A percentile compares a stretch with the other conserved stretches of the same genome.
phyloP scores from a whole-genome alignment of 2,329 filamentous ascomycete genomes.

The Plectosphaerella plurivora region DNA sequence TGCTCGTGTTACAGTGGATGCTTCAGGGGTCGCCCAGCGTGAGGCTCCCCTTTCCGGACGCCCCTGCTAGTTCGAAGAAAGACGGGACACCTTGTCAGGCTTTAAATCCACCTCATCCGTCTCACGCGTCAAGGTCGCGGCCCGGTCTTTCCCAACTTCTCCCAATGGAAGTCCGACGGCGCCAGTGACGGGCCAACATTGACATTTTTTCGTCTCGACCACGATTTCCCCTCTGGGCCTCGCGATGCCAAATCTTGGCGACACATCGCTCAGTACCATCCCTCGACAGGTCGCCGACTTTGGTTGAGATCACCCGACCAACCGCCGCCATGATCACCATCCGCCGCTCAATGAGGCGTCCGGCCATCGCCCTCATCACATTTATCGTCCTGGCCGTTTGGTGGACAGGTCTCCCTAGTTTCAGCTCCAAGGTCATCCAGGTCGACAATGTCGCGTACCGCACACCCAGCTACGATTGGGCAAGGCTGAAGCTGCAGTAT shows the following conservation, averaged over 20 bases:
- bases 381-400: constrained; percentile 8
- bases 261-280: not conserved
- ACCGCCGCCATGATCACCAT: constrained; percentile 14
- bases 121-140: no score
- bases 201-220: no score
- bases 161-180: no score
- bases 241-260: constrained; percentile 8
- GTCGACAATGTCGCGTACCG: constrained; percentile 9
- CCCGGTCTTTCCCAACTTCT: no score
- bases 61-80: no score
- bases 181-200: no score
- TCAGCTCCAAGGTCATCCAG: not conserved
- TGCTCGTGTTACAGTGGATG: no score
- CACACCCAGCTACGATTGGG: constrained; percentile 30
- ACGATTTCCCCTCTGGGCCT: constrained; percentile 3
- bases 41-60: no score
- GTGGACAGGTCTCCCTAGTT: constrained; percentile 4
- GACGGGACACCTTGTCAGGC: no score
- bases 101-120: no score
- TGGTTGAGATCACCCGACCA: not conserved
- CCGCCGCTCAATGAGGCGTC: constrained; percentile 9
- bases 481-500: constrained; percentile 23
- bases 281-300: not conserved
- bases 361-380: not conserved
- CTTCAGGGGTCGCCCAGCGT: no score